Evolutionary conservation across 805 yeast species (phyloP), one percentile per base, ranked within the genome.

Genomic region (Zygoascus tannicola): DNA sequence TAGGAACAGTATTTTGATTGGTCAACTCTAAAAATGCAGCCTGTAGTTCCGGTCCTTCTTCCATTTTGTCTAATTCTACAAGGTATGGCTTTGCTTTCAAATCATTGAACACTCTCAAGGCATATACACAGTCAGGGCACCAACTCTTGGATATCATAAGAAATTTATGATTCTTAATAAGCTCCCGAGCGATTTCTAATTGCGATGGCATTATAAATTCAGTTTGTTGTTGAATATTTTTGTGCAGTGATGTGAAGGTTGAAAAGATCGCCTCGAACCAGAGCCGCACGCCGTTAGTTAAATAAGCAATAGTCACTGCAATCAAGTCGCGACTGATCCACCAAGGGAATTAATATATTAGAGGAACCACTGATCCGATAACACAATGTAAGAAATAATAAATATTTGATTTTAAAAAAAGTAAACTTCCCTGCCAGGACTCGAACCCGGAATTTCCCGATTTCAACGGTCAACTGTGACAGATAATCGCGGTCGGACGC

Each of bases 81-180:
- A 79, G 64, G 52, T 78, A 74, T 38, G 69, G 67, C 8, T 54
- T 53, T 5, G 80, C 77, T 5, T 70, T 68, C 53, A 69, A 74
- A 43, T 74, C 70, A 40, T 71, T 67, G 71, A 78, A 80, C 19
- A 80, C 60, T 22, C 64, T 62, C 47, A 73, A 69, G 3, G 82
- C 75, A 57, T 80, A 82, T 40, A 73, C 76, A 53, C 88, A 81
- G 54, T 82, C 88, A 2, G 85, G 84, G 60, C 92, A 82, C 87
- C 87, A 81, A 16, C 80, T 70, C 52, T 81, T 82, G 34, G 83
- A 75, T 10, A 81, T 57, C 71, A 79, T 73, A 47, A 82, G 67
- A 51, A 61, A 75, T 40, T 66, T 66, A 60, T 79, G 63, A 3
- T 64, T 52, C 7, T 56, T 42, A 44, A 81, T 68, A 44, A 77